Evolutionary conservation across 2,329 filamentous ascomycete genomes (phyloP), one percentile per base, ranked within the genome.

Genomic region (Onygena corvina): DNA sequence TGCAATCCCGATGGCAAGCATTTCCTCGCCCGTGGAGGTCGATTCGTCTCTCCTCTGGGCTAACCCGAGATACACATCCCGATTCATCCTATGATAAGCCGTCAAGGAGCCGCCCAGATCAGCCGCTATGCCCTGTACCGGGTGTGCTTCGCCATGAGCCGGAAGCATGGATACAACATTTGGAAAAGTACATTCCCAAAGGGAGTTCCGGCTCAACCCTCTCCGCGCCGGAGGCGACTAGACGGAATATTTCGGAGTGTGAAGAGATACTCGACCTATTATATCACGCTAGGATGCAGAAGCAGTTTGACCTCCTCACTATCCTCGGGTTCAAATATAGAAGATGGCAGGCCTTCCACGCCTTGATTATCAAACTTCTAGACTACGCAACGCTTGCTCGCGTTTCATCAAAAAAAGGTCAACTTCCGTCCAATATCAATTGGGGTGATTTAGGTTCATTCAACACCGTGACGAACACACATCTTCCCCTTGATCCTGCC

Each of bases 271-370:
- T 64, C 25, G 58, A 57, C 9, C 52, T 65, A 14, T 53, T 70
- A 29, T 59, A 50, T 38, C 51, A 60, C 48, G 63, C 64, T 8
- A 61, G 62, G 27, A 48, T 36, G 9, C 45, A 56, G 18, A 54
- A 53, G 12, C 52, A 60, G 20, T 34, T 66, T 7, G 64, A 72
- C 56, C 56, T 71, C 29, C 52, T 72, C 33, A 56, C 57, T 8
- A 62, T 68, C 52, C 55, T 72, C 46, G 68, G 67, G 1, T 64
- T 69, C 36, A 56, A 60, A 14, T 54, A 65, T 51, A 60, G 63
- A 21, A 63, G 68, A 52, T 69, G 69, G 66, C 54, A 64, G 47
- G 64, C 62, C 12, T 68, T 69, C 23, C 54, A 68, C 48, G 58
- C 60, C 42, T 55, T 71, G 7, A 56, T 69, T 16, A 63, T 60